Conservation (phyloP, 176 grass and related monocot species). For the Triticum dicoccoides region DNA sequence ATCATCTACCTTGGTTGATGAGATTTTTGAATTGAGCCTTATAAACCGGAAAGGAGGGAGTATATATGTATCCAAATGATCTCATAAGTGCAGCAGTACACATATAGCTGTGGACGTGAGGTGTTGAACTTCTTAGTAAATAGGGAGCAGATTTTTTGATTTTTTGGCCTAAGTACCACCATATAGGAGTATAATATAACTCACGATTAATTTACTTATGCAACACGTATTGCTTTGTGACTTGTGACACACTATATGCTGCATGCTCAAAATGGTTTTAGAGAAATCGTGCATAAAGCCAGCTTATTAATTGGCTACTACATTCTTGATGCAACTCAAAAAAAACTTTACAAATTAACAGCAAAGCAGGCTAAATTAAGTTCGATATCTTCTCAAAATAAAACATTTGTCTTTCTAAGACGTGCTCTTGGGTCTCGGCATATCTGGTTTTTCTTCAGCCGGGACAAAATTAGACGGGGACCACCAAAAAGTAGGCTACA, state of each 20-base stretch:
- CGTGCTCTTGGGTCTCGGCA: background rate
- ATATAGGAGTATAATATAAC: background rate
- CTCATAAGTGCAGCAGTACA: background rate
- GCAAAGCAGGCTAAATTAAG: background rate
- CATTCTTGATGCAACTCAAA: background rate
- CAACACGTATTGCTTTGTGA: background rate
- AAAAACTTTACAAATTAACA: constrained; percentile 4
- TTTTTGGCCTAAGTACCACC: background rate
- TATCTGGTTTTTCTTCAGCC: constrained; percentile 8
- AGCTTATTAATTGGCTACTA: background rate
- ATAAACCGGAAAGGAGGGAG: no score
- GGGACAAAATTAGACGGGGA: background rate
- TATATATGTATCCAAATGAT: background rate
- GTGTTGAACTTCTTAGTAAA: background rate
- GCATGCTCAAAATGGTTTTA: background rate
- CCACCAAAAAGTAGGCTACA: constrained; percentile 20
- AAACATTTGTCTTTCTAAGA: background rate
- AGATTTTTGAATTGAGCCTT: no score
- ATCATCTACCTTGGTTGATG: no score
- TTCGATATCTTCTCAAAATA: background rate
- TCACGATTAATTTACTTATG: background rate
- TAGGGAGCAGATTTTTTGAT: background rate
- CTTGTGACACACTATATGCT: background rate
- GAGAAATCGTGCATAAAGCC: background rate
- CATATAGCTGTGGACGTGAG: background rate